A percentile compares a stretch with the other conserved stretches of the same genome.
Conservation (phyloP, 495 filamentous ascomycete genomes). For the Tuber umbilicatum region DNA sequence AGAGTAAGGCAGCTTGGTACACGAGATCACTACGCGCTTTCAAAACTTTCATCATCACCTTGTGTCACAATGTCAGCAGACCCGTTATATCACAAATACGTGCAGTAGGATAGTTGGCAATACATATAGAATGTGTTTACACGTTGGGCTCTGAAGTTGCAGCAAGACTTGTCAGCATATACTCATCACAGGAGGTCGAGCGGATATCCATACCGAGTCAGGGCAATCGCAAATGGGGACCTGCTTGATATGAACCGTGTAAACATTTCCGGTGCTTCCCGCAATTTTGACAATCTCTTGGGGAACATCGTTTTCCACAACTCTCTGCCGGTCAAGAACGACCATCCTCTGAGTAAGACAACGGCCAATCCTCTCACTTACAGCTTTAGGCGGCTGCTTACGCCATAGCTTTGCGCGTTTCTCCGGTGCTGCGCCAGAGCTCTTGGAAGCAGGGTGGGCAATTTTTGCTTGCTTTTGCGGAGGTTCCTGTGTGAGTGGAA, state of each 20-base stretch:
- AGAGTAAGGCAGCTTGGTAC: conserved; percentile 61
- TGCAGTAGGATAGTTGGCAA: conserved; percentile 8
- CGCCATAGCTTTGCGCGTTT: conserved; percentile 35
- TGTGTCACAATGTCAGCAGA: conserved; percentile 9
- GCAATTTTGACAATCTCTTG: conserved; percentile 56
- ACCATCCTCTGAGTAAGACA: conserved; percentile 51
- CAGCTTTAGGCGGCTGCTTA: conserved; percentile 28
- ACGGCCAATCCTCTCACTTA: conserved; percentile 36
- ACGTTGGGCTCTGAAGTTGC: conserved; percentile 49
- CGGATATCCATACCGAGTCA: conserved; percentile 45
- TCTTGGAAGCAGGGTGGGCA: neutral
- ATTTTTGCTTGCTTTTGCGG: conserved; percentile 24
- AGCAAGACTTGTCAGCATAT: neutral
- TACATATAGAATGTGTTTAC: conserved; percentile 66
- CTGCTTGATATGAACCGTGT: conserved; percentile 52
- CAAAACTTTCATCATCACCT: conserved; percentile 56
- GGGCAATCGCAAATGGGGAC: conserved; percentile 56
- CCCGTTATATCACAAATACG: neutral
- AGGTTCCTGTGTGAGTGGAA: neutral
- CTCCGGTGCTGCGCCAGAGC: conserved; percentile 11
- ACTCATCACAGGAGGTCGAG: neutral
- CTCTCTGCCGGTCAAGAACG: conserved; percentile 50
- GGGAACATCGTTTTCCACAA: conserved; percentile 44
- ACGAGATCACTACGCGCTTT: conserved; percentile 54
- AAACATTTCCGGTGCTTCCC: conserved; percentile 60